Conservation (phyloP, 257 asterid species). For the Solanum appendiculatum region DNA sequence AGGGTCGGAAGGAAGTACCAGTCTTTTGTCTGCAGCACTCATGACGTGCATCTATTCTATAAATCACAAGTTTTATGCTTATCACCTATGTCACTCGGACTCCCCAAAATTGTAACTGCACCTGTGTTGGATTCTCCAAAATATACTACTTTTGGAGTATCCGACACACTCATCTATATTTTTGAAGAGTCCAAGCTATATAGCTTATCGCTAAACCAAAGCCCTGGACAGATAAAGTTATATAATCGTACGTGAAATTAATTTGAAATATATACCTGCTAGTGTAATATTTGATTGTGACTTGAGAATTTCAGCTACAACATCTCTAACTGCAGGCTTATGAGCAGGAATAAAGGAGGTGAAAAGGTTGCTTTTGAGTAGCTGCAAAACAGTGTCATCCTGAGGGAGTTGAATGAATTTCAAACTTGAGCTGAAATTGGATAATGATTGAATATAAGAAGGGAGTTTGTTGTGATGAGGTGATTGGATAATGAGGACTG, state of each 20-base stretch:
- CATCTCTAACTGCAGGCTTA: conserved; percentile 7
- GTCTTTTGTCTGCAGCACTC: too few species aligned
- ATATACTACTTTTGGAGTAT: not conserved
- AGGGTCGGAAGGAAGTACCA: not conserved
- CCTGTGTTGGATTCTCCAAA: too few species aligned
- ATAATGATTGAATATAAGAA: conserved; percentile 5
- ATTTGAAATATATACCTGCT: not conserved
- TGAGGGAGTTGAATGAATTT: conserved; percentile 4
- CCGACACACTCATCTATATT: not conserved
- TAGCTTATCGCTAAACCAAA: not conserved
- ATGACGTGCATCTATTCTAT: not conserved
- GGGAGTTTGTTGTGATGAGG: conserved; percentile 14
- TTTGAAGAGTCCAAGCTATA: not conserved
- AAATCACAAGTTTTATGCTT: not conserved
- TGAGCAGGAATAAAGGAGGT: not conserved
- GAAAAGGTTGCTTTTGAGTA: not conserved
- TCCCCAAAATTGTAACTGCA: not conserved
- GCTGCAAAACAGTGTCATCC: not conserved
- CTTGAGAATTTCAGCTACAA: conserved; percentile 5
- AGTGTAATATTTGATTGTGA: not conserved
- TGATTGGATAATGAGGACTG: conserved; percentile 26
- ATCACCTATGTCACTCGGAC: not conserved
- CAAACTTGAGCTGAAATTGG: conserved; percentile 8
- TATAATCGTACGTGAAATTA: not conserved
- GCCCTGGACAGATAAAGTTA: not conserved